Percentiles rank a stretch among this genome's conserved stretches.
phyloP scores from a whole-genome alignment of 345 rosid species.

The Aethionema arabicum region DNA sequence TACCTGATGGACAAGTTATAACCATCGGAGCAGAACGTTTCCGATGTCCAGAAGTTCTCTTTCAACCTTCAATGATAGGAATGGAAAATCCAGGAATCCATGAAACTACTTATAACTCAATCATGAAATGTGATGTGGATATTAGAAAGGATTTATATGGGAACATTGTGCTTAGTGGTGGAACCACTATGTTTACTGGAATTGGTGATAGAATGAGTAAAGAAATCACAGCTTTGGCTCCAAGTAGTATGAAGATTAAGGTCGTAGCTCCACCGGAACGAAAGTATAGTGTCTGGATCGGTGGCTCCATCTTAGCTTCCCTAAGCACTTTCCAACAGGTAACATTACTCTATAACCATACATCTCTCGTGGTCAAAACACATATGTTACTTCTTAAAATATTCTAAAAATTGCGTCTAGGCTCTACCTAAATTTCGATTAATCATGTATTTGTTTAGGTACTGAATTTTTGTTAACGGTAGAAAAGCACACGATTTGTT shows the following conservation, averaged over 20 bases:
- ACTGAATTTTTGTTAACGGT: too few relatives aligned
- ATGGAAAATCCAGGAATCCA: conserved; percentile 70
- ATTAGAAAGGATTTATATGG: conserved; percentile 67
- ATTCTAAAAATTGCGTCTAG: too few relatives aligned
- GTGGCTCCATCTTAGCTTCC: conserved; percentile 57
- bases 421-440: too few relatives aligned
- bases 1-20: conserved; percentile 72
- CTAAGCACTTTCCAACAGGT: conserved; percentile 75
- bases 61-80: conserved; percentile 73
- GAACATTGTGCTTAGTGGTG: conserved; percentile 64
- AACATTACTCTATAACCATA: conserved; percentile 9
- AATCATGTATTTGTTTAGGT: too few relatives aligned
- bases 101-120: conserved; percentile 63
- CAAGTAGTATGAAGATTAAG: conserved; percentile 67
- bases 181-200: conserved; percentile 60
- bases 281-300: conserved; percentile 69
- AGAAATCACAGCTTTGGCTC: conserved; percentile 70
- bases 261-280: conserved; percentile 67
- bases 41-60: conserved; percentile 71
- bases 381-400: too few relatives aligned
- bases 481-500: too few relatives aligned
- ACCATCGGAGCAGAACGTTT: conserved; percentile 65
- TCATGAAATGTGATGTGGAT: conserved; percentile 63
- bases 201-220: conserved; percentile 72
- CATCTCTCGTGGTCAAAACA: too few relatives aligned